Conservation (phyloP, 495 filamentous ascomycete species). For the Aspergillus kassunensis region DNA sequence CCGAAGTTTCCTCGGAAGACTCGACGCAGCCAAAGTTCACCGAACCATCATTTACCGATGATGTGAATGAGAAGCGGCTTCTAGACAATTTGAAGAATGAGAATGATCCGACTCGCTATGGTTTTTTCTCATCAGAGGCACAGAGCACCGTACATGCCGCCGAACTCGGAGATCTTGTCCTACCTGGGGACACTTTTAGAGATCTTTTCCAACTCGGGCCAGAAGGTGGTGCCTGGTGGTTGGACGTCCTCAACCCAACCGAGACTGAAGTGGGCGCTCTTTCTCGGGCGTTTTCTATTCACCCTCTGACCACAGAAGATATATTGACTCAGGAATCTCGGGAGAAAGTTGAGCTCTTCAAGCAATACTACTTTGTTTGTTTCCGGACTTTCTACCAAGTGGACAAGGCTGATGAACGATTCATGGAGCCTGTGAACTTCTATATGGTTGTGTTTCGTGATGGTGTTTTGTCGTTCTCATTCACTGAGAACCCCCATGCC, state of each 20-base stretch:
- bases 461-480: constrained; percentile 91
- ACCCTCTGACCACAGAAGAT: constrained; percentile 91
- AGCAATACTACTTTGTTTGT: constrained; percentile 94
- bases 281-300: constrained; percentile 86
- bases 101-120: constrained; percentile 72
- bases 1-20: constrained; percentile 21
- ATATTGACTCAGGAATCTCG: constrained; percentile 90
- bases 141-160: constrained; percentile 88
- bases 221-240: constrained; percentile 82
- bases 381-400: constrained; percentile 89
- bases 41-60: constrained; percentile 24
- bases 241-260: constrained; percentile 86
- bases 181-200: constrained; percentile 82
- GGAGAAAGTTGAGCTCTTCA: constrained; percentile 97
- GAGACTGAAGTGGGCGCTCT: constrained; percentile 86
- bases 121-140: constrained; percentile 92
- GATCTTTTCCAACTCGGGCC: constrained; percentile 82
- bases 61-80: constrained; percentile 30
- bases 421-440: constrained; percentile 86
- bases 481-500: constrained; percentile 76
- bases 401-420: constrained; percentile 71
- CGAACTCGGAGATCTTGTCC: constrained; percentile 78
- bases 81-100: constrained; percentile 36
- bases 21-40: constrained; percentile 14
- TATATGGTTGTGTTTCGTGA: constrained; percentile 97